Conservation (phyloP, 164 flowering plant species). For the Tetracentron sinense region DNA sequence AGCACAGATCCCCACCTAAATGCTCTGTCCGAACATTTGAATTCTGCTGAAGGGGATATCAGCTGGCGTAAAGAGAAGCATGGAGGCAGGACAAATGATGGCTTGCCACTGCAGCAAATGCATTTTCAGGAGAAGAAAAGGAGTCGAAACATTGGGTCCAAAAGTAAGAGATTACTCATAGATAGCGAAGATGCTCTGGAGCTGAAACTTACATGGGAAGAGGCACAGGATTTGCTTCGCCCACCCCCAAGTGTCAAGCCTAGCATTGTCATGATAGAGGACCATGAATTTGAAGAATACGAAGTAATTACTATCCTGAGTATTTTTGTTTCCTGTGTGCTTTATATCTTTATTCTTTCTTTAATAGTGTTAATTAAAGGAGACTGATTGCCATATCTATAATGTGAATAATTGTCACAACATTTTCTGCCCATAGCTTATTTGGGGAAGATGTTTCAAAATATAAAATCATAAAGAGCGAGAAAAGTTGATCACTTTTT, state of each 20-base stretch:
- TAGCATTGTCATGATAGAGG: slow-evolving; percentile 53
- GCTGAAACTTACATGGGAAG: slow-evolving; percentile 92
- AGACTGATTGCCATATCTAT: too few species aligned
- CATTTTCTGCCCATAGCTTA: too few species aligned
- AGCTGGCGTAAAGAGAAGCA: slow-evolving; percentile 48
- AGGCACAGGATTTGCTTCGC: slow-evolving; percentile 91
- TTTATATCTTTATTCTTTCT: not conserved
- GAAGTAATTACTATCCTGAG: slow-evolving; percentile 34
- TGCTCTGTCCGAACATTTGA: slow-evolving; percentile 44
- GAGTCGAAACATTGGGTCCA: slow-evolving; percentile 69
- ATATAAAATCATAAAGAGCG: too few species aligned
- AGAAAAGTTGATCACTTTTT: too few species aligned
- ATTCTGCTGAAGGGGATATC: slow-evolving; percentile 37
- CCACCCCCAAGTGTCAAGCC: slow-evolving; percentile 77
- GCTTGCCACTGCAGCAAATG: slow-evolving; percentile 33
- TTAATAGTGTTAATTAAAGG: not conserved
- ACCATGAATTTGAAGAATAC: slow-evolving; percentile 65
- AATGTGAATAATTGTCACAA: too few species aligned
- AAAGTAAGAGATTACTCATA: slow-evolving; percentile 78
- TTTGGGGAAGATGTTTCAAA: too few species aligned
- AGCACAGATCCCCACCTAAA: slow-evolving; percentile 48
- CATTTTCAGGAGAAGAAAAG: slow-evolving; percentile 54
- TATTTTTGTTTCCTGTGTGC: not conserved
- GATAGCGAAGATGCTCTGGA: slow-evolving; percentile 80
- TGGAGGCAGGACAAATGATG: slow-evolving; percentile 36